phyloP scores from a whole-genome alignment of 306 rosid species.

The Lathyrus aphaca region DNA sequence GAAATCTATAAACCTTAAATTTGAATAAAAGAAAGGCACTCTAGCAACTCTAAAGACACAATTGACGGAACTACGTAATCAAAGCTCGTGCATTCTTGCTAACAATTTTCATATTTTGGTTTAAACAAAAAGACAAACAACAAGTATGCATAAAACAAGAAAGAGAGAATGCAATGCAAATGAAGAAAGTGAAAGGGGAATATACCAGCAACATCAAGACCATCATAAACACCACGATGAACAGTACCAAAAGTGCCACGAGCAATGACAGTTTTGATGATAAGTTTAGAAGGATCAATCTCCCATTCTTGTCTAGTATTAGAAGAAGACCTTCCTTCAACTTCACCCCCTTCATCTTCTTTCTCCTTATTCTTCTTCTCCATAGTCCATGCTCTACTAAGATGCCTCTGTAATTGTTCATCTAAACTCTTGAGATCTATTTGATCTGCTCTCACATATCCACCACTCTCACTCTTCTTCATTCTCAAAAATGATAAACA shows the following conservation, averaged over 20 bases:
- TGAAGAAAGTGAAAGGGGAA: not conserved
- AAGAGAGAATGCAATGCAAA: not conserved
- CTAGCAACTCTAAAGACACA: not conserved
- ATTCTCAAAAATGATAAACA: conserved; percentile 38
- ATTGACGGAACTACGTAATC: not conserved
- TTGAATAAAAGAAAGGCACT: not conserved
- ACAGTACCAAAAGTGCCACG: conserved; percentile 99
- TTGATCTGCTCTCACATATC: conserved; percentile 97
- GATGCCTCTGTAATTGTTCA: conserved; percentile 96
- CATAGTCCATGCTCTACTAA: conserved; percentile 87
- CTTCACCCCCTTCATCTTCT: conserved; percentile 49
- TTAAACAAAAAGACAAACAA: not conserved
- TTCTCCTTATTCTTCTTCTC: conserved; percentile 80
- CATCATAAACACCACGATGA: conserved; percentile 94
- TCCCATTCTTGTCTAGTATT: conserved; percentile 86
- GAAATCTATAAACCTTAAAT: not conserved
- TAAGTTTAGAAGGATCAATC: conserved; percentile 91
- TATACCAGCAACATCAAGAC: conserved; percentile 88
- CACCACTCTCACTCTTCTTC: conserved; percentile 84
- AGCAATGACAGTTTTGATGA: conserved; percentile 80
- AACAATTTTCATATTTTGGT: not conserved
- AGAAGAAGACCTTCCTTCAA: conserved; percentile 17
- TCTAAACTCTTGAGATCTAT: conserved; percentile 99
- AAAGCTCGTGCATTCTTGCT: not conserved
- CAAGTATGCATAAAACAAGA: conserved; percentile 19